phyloP scores from a whole-genome alignment of 768 basidiomycete genomes.

The Erythrobasidium yunnanense region DNA sequence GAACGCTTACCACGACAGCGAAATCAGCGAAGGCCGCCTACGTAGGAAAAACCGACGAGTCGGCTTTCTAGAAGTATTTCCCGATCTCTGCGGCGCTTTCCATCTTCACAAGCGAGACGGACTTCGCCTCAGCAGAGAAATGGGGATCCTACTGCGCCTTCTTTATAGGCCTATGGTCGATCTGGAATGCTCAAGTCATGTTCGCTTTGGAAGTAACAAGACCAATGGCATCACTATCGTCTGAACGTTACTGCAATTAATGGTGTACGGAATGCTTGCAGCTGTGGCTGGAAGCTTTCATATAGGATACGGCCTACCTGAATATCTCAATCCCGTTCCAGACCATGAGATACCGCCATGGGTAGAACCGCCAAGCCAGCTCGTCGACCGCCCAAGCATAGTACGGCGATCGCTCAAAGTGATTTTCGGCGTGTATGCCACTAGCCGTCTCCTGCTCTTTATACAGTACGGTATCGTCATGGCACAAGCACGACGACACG shows the following conservation, averaged over 20 bases:
- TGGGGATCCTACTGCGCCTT: not conserved
- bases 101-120: conserved; percentile 2
- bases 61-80: not conserved
- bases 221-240: not conserved
- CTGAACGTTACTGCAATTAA: not conserved
- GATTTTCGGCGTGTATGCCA: not conserved
- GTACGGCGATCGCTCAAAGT: not conserved
- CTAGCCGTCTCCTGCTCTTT: not conserved
- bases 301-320: not conserved
- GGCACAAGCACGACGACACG: not conserved
- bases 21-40: too few relatives aligned
- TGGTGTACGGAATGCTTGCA: conserved; percentile 2
- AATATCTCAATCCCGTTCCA: not conserved
- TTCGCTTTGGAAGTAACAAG: conserved; percentile 4
- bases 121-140: not conserved
- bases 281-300: conserved; percentile 7
- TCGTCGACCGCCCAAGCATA: not conserved
- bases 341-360: not conserved
- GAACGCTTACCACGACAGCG: too few relatives aligned
- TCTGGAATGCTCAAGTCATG: conserved; percentile 7
- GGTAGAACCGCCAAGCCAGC: not conserved
- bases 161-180: conserved; percentile 4
- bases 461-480: conserved; percentile 1
- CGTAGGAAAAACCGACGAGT: too few relatives aligned
- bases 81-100: conserved; percentile 12